phyloP scores from a whole-genome alignment of 2,329 filamentous ascomycete genomes.

The Thelonectria olida region DNA sequence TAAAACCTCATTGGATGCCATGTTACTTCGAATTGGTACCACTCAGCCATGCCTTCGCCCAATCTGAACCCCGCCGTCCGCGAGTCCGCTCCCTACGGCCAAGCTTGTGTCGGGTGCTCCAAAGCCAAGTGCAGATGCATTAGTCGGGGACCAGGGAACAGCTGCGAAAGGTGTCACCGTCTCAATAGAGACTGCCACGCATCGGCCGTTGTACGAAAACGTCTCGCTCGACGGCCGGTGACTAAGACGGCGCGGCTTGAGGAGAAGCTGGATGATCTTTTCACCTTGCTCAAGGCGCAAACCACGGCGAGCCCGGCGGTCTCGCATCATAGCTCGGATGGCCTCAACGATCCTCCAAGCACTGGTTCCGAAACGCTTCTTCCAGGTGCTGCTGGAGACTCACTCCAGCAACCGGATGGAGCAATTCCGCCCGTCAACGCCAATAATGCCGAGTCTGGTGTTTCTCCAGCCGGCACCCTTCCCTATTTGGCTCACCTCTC shows the following conservation, averaged over 20 bases:
- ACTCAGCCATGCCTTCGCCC: conserved; percentile 7
- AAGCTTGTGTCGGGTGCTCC: conserved; percentile 52
- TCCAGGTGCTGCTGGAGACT: background rate
- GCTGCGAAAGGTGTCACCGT: conserved; percentile 52
- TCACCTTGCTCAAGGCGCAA: conserved; percentile 41
- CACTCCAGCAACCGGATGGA: background rate
- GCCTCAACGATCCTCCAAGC: background rate
- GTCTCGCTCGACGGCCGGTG: conserved; percentile 28
- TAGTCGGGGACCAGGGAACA: conserved; percentile 38
- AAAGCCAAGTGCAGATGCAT: conserved; percentile 56
- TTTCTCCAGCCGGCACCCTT: too few relatives aligned
- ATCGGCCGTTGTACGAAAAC: conserved; percentile 46
- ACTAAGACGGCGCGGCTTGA: conserved; percentile 36
- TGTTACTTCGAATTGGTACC: background rate
- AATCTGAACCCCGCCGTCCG: conserved; percentile 11
- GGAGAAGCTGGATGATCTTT: conserved; percentile 40
- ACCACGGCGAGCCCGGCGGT: background rate
- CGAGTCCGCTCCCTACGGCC: conserved; percentile 48
- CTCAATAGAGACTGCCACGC: conserved; percentile 51
- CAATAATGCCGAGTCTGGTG: too few relatives aligned
- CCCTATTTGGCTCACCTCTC: background rate
- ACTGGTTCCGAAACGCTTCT: background rate
- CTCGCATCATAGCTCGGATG: background rate
- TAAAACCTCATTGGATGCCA: background rate
- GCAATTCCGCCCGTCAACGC: background rate